phyloP scores from a whole-genome alignment of 495 filamentous ascomycete species.

The Penicillium paxilli region DNA sequence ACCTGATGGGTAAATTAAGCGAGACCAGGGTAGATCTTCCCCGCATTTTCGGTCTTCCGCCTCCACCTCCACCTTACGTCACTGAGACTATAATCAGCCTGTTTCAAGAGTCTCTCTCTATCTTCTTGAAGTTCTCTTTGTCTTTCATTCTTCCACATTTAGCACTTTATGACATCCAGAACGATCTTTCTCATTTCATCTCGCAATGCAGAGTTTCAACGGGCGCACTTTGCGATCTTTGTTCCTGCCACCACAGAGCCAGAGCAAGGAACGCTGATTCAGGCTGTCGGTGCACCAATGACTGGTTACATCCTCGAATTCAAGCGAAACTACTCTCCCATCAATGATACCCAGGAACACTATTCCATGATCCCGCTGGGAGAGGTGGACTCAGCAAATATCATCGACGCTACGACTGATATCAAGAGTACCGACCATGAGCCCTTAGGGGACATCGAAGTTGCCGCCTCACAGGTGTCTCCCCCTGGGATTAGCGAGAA shows the following conservation, averaged over 20 bases:
- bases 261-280: slow-evolving; percentile 26
- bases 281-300: slow-evolving; percentile 34
- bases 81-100: background rate
- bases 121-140: background rate
- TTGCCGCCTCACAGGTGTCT: slow-evolving; percentile 27
- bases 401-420: slow-evolving; percentile 19
- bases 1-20: too few relatives aligned
- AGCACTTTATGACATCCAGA: slow-evolving; percentile 11
- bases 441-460: slow-evolving; percentile 28
- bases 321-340: slow-evolving; percentile 24
- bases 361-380: slow-evolving; percentile 23
- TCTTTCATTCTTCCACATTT: background rate
- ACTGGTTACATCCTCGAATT: slow-evolving; percentile 33
- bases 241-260: slow-evolving; percentile 21
- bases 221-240: slow-evolving; percentile 37
- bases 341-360: slow-evolving; percentile 6
- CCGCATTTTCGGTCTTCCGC: too few relatives aligned
- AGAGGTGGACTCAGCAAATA: slow-evolving; percentile 17
- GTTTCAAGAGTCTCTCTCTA: background rate
- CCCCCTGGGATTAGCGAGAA: slow-evolving; percentile 34
- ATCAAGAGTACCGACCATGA: slow-evolving; percentile 15
- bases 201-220: slow-evolving; percentile 20
- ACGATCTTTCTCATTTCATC: slow-evolving; percentile 26
- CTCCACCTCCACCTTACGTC: slow-evolving; percentile 2
- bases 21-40: background rate